Evolutionary conservation across 208 protist genomes (phyloP), one percentile per base, ranked within the genome.

Genomic region (Leishmania lainsoni): DNA sequence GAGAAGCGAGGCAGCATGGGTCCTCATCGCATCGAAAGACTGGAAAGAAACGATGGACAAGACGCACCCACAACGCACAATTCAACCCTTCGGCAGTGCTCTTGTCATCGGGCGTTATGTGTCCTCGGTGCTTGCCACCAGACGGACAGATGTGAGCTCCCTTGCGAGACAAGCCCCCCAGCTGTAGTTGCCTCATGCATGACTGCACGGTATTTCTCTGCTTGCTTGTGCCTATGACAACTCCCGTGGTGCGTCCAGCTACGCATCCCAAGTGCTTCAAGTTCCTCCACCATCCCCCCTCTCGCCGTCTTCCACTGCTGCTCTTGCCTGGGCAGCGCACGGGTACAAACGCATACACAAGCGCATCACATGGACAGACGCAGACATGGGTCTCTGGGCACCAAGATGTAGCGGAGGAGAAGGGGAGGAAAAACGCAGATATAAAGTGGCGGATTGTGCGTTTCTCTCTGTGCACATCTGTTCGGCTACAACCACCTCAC

Each of bases 401-500:
- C n/a, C 8, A 29, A 76, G 35, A 10, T 49, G 39, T 71, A 9
- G 35, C 20, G 12, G 17, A 22, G 39, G 61, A 39, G 29, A 3
- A 42, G 8, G 61, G 61, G 32, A 9, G 59, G 59, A 22, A 66
- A 66, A 12, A 66, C 29, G 26, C 22, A 63, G 12, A 22, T 14
- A 32, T 9, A 66, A 66, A 29, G 35, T 35, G 59, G n/a, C 59
- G 12, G 10, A 35, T n/a, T 35, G 29, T 75, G 71, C 35, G 35
- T 39, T 39, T 39, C 35, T 39, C 35, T 39, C 35, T 26, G 71
- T 0, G 2, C n/a, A 39, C 35, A 16, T 75, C 29, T 75, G 51
- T 75, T n/a, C 0, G 51, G 58, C 12, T 9, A 61, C 6, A 32
- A 9, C 17, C 32, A 29, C 26, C 22, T 82, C 71, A 93, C 45